Evolutionary conservation across 2,329 filamentous ascomycete species (phyloP).

Genomic region (Akanthomyces uredinophilus): DNA sequence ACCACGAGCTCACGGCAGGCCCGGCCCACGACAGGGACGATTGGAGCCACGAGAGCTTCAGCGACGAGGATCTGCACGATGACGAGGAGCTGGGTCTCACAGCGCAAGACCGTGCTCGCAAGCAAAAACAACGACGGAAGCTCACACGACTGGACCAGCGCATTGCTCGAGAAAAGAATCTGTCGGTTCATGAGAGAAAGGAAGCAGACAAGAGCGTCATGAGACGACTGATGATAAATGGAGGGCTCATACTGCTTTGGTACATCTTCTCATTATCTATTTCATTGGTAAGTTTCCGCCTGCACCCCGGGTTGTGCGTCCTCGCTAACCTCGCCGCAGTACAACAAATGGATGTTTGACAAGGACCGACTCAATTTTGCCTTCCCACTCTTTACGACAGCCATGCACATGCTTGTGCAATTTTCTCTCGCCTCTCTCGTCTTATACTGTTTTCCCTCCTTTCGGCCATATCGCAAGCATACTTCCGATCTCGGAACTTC

Average conservation of each 20-base stretch:
- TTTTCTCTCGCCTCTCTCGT: slow-evolving; percentile 74
- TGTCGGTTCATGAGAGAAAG: slow-evolving; percentile 68
- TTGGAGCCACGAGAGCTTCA: slow-evolving; percentile 50
- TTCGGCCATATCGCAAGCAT: slow-evolving; percentile 60
- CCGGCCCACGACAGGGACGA: slow-evolving; percentile 23
- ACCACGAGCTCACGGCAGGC: slow-evolving; percentile 30
- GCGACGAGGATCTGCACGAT: slow-evolving; percentile 70
- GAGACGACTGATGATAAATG: slow-evolving; percentile 66
- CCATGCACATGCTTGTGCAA: slow-evolving; percentile 92
- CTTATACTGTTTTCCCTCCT: slow-evolving; percentile 73
- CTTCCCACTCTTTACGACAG: slow-evolving; percentile 92
- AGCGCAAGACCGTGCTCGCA: slow-evolving; percentile 62
- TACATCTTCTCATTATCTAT: slow-evolving; percentile 88
- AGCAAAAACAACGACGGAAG: slow-evolving; percentile 59
- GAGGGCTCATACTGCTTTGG: slow-evolving; percentile 80
- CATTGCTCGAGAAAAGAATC: slow-evolving; percentile 53
- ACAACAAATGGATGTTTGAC: slow-evolving; percentile 99
- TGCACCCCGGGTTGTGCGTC: background rate
- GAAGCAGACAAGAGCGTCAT: slow-evolving; percentile 71
- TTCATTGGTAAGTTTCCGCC: slow-evolving; percentile 64
- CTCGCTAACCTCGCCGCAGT: slow-evolving; percentile 59
- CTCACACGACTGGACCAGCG: slow-evolving; percentile 67
- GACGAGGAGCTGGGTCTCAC: slow-evolving; percentile 90
- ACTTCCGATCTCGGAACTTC: slow-evolving; percentile 46
- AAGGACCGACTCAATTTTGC: slow-evolving; percentile 79